These are phyloP conservation scores for Metarhizium sp. DNA, from an alignment of 2,329 filamentous ascomycete species.

Conservation along the genomic window DNA sequence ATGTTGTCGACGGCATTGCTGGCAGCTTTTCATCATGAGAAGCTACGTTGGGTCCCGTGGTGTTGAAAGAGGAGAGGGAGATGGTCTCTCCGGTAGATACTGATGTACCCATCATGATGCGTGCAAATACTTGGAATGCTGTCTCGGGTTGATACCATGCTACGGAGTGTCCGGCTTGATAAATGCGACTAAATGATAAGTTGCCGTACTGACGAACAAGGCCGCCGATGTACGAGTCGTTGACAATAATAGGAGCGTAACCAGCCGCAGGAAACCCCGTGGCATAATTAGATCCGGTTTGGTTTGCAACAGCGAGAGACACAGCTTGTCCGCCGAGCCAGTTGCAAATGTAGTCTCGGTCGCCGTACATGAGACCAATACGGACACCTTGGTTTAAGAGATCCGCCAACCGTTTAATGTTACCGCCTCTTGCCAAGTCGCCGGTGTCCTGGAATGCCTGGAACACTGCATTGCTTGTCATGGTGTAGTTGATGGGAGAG, in stretches of 20 bases:
- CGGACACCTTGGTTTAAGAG: slow-evolving; percentile 55
- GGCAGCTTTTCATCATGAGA: slow-evolving; percentile 43
- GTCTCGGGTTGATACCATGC: slow-evolving; percentile 53
- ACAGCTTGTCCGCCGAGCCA: slow-evolving; percentile 68
- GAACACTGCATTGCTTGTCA: slow-evolving; percentile 36
- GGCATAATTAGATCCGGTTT: slow-evolving; percentile 36
- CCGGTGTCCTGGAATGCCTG: slow-evolving; percentile 39
- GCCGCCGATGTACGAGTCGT: slow-evolving; percentile 59
- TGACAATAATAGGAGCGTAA: slow-evolving; percentile 63
- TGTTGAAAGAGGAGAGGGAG: slow-evolving; percentile 42
- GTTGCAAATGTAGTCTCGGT: slow-evolving; percentile 55
- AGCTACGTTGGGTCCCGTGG: slow-evolving; percentile 43
- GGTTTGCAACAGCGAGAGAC: slow-evolving; percentile 50
- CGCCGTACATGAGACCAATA: slow-evolving; percentile 63
- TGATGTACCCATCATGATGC: slow-evolving; percentile 46
- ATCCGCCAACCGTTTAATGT: slow-evolving; percentile 48
- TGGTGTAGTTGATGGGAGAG: slow-evolving; percentile 50
- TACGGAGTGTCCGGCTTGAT: slow-evolving; percentile 56
- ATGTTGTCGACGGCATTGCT: slow-evolving; percentile 39
- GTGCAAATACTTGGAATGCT: slow-evolving; percentile 49
- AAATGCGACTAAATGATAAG: slow-evolving; percentile 57
- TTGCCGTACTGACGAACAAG: slow-evolving; percentile 71
- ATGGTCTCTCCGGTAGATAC: slow-evolving; percentile 45
- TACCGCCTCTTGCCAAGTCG: slow-evolving; percentile 55
- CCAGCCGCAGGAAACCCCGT: slow-evolving; percentile 54